Evolutionary conservation across 495 filamentous ascomycete species (phyloP).

Genomic region (Tuber aestivum): DNA sequence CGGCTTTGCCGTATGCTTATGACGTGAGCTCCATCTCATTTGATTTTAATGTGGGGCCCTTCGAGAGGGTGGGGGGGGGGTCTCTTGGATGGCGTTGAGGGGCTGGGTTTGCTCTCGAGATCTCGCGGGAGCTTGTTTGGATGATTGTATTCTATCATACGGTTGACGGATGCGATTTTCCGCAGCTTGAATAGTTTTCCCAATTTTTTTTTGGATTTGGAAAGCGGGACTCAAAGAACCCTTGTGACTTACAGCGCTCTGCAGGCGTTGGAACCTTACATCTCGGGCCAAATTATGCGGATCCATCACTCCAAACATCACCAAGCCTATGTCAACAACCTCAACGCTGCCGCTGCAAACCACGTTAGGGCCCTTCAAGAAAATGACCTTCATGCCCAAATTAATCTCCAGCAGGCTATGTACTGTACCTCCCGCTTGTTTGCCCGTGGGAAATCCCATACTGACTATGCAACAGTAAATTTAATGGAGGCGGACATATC

Average conservation of each 20-base stretch:
- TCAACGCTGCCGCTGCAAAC: conserved; percentile 58
- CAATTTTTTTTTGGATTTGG: not conserved
- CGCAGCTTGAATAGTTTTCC: not conserved
- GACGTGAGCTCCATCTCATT: conserved; percentile 21
- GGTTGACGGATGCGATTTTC: not conserved
- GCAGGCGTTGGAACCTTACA: conserved; percentile 79
- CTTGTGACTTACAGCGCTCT: not conserved
- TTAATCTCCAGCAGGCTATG: conserved; percentile 74
- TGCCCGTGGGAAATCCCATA: not conserved
- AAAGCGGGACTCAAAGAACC: not conserved
- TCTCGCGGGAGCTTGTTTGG: not conserved
- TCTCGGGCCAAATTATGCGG: conserved; percentile 97
- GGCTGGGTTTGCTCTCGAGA: not conserved
- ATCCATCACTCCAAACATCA: conserved; percentile 74
- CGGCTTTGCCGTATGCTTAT: conserved; percentile 34
- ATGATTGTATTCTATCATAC: not conserved
- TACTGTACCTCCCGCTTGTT: conserved; percentile 1
- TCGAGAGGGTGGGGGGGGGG: not conserved
- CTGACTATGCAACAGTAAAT: conserved; percentile 20
- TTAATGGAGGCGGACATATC: conserved; percentile 62
- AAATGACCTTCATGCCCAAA: conserved; percentile 59
- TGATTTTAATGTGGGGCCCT: not conserved
- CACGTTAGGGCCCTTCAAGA: conserved; percentile 53
- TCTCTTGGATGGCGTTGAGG: not conserved
- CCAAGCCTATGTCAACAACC: conserved; percentile 66